phyloP scores from a whole-genome alignment of 2,329 filamentous ascomycete species.

The Coniella lustricola region DNA sequence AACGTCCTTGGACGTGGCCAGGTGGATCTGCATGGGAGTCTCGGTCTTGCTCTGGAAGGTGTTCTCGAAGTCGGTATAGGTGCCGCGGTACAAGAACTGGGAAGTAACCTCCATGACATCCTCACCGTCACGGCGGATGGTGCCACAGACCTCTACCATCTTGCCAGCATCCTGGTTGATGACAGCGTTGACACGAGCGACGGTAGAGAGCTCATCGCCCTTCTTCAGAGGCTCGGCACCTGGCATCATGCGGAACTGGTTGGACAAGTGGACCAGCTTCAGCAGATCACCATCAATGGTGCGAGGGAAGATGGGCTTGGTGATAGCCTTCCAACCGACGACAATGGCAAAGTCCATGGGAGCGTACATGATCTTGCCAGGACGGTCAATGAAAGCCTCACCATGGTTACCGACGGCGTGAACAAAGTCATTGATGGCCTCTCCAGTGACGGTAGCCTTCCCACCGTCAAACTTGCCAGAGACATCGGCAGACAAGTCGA shows the following conservation, averaged over 20 bases:
- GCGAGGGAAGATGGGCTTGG: slow-evolving; percentile 96
- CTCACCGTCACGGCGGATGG: slow-evolving; percentile 74
- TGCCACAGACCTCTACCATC: slow-evolving; percentile 99
- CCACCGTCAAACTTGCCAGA: slow-evolving; percentile 88
- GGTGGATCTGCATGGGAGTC: slow-evolving; percentile 87
- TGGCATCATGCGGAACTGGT: slow-evolving; percentile 96
- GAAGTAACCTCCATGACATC: slow-evolving; percentile 98
- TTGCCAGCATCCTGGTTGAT: slow-evolving; percentile 98
- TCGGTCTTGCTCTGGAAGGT: slow-evolving; percentile 98
- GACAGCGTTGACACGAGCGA: slow-evolving; percentile 92
- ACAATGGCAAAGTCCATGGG: slow-evolving; percentile 99
- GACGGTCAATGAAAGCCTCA: slow-evolving; percentile 92
- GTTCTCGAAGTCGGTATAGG: slow-evolving; percentile 91
- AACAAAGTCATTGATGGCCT: slow-evolving; percentile 98
- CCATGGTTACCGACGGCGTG: slow-evolving; percentile 97
- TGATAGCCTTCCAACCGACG: slow-evolving; percentile 98
- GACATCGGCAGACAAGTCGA: slow-evolving; percentile 78
- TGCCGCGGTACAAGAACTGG: slow-evolving; percentile 93
- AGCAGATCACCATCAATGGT: slow-evolving; percentile 93
- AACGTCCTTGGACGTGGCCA: slow-evolving; percentile 82
- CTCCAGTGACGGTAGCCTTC: slow-evolving; percentile 74
- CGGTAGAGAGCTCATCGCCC: slow-evolving; percentile 86
- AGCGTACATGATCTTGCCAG: slow-evolving; percentile 86
- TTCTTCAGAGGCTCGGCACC: slow-evolving; percentile 93
- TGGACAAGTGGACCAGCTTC: slow-evolving; percentile 93